phyloP scores from a whole-genome alignment of 352 stramenopile genomes.

The Phytopythium oedochilum region DNA sequence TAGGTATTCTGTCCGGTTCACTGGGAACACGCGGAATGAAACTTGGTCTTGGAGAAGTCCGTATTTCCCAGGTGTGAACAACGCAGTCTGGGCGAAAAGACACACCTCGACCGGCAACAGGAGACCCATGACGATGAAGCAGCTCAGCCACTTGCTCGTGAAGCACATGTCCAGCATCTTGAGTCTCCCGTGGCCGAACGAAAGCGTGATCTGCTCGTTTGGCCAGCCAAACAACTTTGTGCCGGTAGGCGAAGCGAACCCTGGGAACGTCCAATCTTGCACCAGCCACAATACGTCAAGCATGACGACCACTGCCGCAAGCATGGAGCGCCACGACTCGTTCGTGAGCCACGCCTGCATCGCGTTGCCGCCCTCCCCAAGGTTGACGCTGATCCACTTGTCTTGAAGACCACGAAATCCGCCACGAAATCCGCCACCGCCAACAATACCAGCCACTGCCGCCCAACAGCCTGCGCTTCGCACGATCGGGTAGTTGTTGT shows the following conservation, averaged over 20 bases:
- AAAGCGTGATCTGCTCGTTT: slow-evolving; percentile 21
- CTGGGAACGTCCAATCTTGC: slow-evolving; percentile 49
- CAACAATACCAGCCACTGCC: slow-evolving; percentile 9
- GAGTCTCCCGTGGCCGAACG: slow-evolving; percentile 6
- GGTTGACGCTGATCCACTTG: slow-evolving; percentile 18
- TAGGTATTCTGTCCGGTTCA: slow-evolving; percentile 4
- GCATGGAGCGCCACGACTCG: slow-evolving; percentile 30
- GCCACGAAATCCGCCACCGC: slow-evolving; percentile 25
- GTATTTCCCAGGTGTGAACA: slow-evolving; percentile 30
- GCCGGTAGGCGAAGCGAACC: slow-evolving; percentile 27
- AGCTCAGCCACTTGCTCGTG: slow-evolving; percentile 39
- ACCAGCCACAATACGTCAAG: slow-evolving; percentile 49
- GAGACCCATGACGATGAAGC: slow-evolving; percentile 44
- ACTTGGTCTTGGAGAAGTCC: slow-evolving; percentile 21
- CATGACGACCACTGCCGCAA: slow-evolving; percentile 24
- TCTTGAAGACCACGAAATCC: slow-evolving; percentile 15
- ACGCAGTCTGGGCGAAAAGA: slow-evolving; percentile 37
- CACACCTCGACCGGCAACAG: slow-evolving; percentile 46
- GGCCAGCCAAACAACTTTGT: slow-evolving; percentile 36
- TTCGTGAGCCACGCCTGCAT: slow-evolving; percentile 28
- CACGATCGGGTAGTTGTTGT: slow-evolving; percentile 14
- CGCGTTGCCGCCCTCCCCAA: slow-evolving; percentile 5
- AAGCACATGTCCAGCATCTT: slow-evolving; percentile 14
- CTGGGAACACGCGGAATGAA: slow-evolving; percentile 20
- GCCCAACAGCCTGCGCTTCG: slow-evolving; percentile 25